Conservation (phyloP, 805 yeast genomes). For the Teunomyces gatunensis region DNA sequence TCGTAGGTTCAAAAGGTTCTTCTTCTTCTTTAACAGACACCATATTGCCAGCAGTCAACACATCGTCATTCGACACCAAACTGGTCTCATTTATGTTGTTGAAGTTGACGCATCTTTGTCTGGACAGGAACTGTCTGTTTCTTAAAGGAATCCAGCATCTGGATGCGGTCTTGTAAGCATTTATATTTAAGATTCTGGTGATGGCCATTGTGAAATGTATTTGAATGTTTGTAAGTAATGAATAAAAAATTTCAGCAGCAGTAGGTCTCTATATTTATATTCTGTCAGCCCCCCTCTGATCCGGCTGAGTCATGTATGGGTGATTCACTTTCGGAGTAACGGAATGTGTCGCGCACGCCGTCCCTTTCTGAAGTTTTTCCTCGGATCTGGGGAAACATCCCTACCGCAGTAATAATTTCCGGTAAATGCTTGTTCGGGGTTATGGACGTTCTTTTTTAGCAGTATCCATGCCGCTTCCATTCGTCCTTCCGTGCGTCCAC, state of each 20-base stretch:
- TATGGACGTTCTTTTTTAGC: neutral
- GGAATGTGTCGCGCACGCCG: neutral
- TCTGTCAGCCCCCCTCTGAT: neutral
- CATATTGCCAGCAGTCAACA: constrained; percentile 18
- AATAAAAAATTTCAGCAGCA: too few species aligned
- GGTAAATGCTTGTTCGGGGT: neutral
- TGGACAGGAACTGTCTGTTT: constrained; percentile 34
- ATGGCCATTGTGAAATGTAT: neutral
- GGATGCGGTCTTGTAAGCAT: constrained; percentile 38
- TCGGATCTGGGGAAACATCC: constrained; percentile 3
- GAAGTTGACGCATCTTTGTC: constrained; percentile 34
- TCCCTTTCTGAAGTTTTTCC: neutral
- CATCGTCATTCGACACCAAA: constrained; percentile 36
- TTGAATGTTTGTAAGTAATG: neutral
- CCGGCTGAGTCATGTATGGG: constrained; percentile 1
- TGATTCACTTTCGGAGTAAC: constrained; percentile 3
- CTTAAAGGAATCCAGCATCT: constrained; percentile 42
- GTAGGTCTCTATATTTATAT: neutral
- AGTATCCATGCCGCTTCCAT: neutral
- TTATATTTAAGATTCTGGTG: constrained; percentile 1
- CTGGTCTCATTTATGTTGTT: constrained; percentile 29
- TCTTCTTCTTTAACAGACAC: constrained; percentile 9
- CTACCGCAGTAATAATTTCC: neutral
- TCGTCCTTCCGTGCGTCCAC: constrained; percentile 4
- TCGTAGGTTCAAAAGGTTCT: constrained; percentile 37